Percentiles rank a stretch among this genome's conserved stretches.
Conservation (phyloP, 257 asterid species). For the Voacanga thouarsii region DNA sequence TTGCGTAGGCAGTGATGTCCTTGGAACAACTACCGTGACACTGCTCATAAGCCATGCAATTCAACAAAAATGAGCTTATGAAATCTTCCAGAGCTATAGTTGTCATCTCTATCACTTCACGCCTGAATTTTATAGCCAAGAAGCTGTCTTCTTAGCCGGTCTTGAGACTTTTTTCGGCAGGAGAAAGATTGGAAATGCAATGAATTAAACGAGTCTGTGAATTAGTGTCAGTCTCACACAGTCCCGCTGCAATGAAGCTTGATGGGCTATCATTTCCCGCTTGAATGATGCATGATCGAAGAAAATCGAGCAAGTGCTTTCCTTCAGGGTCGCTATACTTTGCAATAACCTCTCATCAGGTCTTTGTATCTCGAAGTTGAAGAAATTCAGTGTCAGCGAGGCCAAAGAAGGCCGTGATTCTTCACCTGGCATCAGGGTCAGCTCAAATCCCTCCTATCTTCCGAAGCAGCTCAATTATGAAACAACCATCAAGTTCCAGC, state of each 20-base stretch:
- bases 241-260: slow-evolving; percentile 52
- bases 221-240: not conserved
- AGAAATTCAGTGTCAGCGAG: slow-evolving; percentile 21
- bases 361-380: slow-evolving; percentile 53
- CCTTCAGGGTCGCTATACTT: slow-evolving; percentile 33
- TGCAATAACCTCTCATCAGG: slow-evolving; percentile 36
- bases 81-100: slow-evolving; percentile 67
- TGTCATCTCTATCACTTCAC: slow-evolving; percentile 73
- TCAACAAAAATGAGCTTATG: slow-evolving; percentile 60
- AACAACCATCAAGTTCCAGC: slow-evolving; percentile 86
- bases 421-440: slow-evolving; percentile 38
- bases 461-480: slow-evolving; percentile 65
- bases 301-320: slow-evolving; percentile 76
- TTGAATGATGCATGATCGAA: too few relatives aligned
- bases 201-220: slow-evolving; percentile 49
- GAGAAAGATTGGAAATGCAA: slow-evolving; percentile 62
- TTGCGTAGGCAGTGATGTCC: slow-evolving; percentile 77
- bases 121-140: slow-evolving; percentile 46
- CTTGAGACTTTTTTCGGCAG: slow-evolving; percentile 56
- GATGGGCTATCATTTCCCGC: too few relatives aligned
- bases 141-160: slow-evolving; percentile 50
- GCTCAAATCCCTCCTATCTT: slow-evolving; percentile 61
- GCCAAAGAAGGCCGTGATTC: slow-evolving; percentile 42
- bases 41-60: slow-evolving; percentile 91
- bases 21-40: slow-evolving; percentile 60